phyloP scores from a whole-genome alignment of 371 early-diverging fungal species.

The Mortierella sp. region DNA sequence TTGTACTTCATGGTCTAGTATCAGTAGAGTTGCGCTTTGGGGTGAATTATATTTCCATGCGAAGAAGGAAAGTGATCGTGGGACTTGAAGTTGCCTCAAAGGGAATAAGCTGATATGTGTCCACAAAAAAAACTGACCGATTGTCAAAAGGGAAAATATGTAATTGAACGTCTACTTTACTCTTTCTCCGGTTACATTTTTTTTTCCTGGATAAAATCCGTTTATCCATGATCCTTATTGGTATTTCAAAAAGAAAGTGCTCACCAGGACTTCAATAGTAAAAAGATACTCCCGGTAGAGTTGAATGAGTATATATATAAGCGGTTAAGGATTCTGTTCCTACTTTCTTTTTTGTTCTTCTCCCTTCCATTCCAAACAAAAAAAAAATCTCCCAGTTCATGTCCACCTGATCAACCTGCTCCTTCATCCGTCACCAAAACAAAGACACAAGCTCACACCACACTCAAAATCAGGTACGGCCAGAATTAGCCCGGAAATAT shows the following conservation, averaged over 20 bases:
- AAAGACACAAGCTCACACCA: not conserved
- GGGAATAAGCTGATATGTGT: too few species aligned
- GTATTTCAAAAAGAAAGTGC: not conserved
- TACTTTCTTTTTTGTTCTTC: not conserved
- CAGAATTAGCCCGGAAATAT: not conserved
- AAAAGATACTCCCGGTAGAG: too few species aligned
- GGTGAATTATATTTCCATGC: constrained; percentile 1
- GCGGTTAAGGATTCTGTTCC: not conserved
- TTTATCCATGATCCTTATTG: not conserved
- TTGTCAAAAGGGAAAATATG: too few species aligned
- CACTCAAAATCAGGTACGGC: not conserved
- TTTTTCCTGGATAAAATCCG: not conserved
- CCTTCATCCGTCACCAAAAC: not conserved
- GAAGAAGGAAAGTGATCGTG: not conserved
- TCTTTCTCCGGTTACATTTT: not conserved
- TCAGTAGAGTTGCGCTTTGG: not conserved
- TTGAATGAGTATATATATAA: not conserved
- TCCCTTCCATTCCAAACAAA: not conserved
- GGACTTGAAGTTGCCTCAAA: not conserved
- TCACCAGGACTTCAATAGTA: not conserved
- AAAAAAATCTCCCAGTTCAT: not conserved
- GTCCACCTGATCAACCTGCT: not conserved
- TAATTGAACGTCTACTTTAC: too few species aligned
- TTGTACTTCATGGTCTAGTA: too few species aligned
- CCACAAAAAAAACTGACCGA: too few species aligned